phyloP scores from a whole-genome alignment of 2,329 filamentous ascomycete species.

The Geosmithia morbida region DNA sequence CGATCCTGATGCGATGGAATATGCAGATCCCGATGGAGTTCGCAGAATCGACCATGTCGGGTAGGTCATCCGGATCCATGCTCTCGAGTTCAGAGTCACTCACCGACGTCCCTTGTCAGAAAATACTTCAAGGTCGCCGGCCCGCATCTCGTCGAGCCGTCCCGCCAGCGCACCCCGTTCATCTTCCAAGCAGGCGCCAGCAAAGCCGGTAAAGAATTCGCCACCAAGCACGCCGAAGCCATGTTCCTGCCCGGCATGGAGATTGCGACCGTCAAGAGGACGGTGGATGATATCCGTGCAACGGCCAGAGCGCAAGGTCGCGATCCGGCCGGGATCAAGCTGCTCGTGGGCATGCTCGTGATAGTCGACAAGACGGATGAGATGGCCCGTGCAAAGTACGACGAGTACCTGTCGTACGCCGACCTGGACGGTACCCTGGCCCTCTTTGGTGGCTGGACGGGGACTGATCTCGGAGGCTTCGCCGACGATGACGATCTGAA shows the following conservation, averaged over 20 bases:
- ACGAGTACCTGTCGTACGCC: constrained; percentile 23
- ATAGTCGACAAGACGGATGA: constrained; percentile 28
- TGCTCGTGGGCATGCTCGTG: constrained; percentile 25
- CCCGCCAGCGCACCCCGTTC: constrained; percentile 29
- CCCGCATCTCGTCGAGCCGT: constrained; percentile 27
- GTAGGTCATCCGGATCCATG: background rate
- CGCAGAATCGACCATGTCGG: constrained; percentile 19
- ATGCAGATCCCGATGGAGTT: constrained; percentile 17
- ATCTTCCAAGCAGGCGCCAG: constrained; percentile 30
- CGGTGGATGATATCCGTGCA: constrained; percentile 23
- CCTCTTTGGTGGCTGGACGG: constrained; percentile 30
- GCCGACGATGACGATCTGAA: constrained; percentile 28
- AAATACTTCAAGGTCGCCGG: constrained; percentile 16
- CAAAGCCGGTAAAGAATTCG: constrained; percentile 27
- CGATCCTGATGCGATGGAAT: constrained; percentile 10
- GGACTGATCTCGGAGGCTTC: constrained; percentile 24
- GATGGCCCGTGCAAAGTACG: constrained; percentile 23
- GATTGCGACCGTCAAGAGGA: constrained; percentile 21
- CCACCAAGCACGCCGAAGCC: constrained; percentile 11
- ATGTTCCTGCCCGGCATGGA: constrained; percentile 30
- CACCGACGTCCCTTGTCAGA: background rate
- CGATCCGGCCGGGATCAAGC: constrained; percentile 22
- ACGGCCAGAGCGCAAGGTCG: constrained; percentile 21
- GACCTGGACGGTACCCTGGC: constrained; percentile 26
- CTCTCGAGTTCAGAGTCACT: background rate